Conservation (phyloP, 83 land plant species). For the Larix sibirica region DNA sequence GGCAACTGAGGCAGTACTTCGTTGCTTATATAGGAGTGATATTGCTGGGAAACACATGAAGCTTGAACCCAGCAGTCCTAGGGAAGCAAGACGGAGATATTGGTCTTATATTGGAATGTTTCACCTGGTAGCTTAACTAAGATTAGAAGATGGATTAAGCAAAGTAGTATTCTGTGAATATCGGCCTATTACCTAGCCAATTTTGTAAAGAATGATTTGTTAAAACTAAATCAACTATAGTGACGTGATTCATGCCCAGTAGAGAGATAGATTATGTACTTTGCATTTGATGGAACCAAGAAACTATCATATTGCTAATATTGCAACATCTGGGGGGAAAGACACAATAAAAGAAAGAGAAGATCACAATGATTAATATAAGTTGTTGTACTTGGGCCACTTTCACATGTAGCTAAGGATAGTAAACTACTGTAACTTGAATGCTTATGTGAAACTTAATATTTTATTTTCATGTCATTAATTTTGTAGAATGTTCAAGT, state of each 20-base stretch:
- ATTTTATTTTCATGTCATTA: no score
- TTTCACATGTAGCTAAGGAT: no score
- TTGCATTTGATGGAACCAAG: background rate
- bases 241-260: background rate
- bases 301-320: background rate
- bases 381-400: background rate
- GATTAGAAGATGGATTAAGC: background rate
- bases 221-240: background rate
- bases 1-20: constrained; percentile 79
- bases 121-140: background rate
- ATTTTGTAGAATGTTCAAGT: no score
- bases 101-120: background rate
- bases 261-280: background rate
- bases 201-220: background rate
- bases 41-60: constrained; percentile 87
- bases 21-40: constrained; percentile 70
- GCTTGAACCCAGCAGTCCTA: constrained; percentile 88
- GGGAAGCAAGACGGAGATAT: constrained; percentile 79
- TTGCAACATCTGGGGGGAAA: background rate
- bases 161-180: background rate
- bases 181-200: background rate
- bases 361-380: background rate
- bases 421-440: no score
- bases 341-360: background rate
- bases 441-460: no score